Evolutionary conservation across 2,329 filamentous ascomycete species (phyloP).

Genomic region (Claviceps sp.): DNA sequence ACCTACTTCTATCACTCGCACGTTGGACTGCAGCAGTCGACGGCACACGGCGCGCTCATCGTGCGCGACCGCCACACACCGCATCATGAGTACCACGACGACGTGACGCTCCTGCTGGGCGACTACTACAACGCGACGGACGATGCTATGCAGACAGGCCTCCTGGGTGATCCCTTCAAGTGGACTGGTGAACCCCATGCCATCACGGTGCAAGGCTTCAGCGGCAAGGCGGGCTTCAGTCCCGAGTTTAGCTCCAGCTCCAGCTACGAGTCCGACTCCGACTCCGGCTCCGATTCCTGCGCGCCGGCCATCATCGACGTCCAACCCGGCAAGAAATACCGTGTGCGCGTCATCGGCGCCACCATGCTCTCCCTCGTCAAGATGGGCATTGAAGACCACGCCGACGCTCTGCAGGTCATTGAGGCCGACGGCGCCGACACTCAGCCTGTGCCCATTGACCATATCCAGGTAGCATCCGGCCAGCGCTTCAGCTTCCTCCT

Average conservation of each 20-base stretch:
- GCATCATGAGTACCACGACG: neutral
- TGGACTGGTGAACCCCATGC: conserved; percentile 3
- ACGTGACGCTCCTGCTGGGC: conserved; percentile 1
- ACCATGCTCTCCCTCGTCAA: conserved; percentile 41
- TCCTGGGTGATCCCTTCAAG: neutral
- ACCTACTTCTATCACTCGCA: conserved; percentile 60
- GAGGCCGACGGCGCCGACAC: conserved; percentile 2
- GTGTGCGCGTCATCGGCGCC: conserved; percentile 44
- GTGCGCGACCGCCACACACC: neutral
- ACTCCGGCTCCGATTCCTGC: neutral
- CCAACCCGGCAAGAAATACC: conserved; percentile 45
- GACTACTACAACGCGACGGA: conserved; percentile 3
- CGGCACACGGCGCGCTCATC: conserved; percentile 1
- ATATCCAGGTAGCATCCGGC: conserved; percentile 1
- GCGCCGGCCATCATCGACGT: neutral
- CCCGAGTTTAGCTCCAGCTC: neutral
- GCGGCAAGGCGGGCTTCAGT: neutral
- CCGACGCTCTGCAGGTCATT: neutral
- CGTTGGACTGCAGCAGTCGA: conserved; percentile 42
- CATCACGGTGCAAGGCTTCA: conserved; percentile 2
- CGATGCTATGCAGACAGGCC: neutral
- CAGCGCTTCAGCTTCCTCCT: conserved; percentile 5
- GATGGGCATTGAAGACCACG: conserved; percentile 14
- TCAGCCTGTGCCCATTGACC: neutral
- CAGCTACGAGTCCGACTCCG: neutral